Base-by-base conservation (phyloP, 2,329 filamentous ascomycete genomes). In the Periglandula ipomoeae region DNA sequence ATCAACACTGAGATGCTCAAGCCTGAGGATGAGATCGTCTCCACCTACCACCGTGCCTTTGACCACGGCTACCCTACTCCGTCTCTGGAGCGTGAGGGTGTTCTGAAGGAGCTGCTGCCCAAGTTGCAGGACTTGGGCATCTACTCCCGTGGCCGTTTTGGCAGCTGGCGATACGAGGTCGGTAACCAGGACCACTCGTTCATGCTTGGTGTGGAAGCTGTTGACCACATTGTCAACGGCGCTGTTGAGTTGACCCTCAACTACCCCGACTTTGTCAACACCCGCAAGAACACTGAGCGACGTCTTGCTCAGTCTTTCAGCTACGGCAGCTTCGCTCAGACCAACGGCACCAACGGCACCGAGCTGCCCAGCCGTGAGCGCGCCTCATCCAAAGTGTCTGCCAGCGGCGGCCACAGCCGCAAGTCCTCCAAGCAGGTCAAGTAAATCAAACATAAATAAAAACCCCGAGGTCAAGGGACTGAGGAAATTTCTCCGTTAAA, bases 11-110 rank as follows among this genome's bases (percentile, higher is more conserved):
- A 95, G 58, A 95, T 98, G 89, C 84, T 98, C 71, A 82, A 84
- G 70, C 76, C 91, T 47, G 77, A 79, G 47, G 93, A 97, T 62
- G 91, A 96, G 75, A 95, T 98, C 56, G 89, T 98, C 61, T 95
- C 89, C 46, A 96, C 90, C 57, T 98, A 98, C 77, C 89, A 96
- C 80, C 89, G 93, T 71, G 83, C 87, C 70, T 98, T 98, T 70
- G 87, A 96, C 69, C 93, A 97, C 76, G 93, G 93, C 58, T 98
- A 98, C 77, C 93, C 93, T 53, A 98, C 93, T 15, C 93, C 93
- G 24, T 81, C 85, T 30, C 82, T 98, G 37, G 93, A 97, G 81
- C 87, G 93, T 70, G 93, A 98, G 70, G 90, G 88, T 58, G 89
- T 93, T 42, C 82, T 98, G 58, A 94, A 85, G 70, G 74, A 96